phyloP scores from a whole-genome alignment of 1,284 basidiomycete genomes.

The Boletus holoroseus region DNA sequence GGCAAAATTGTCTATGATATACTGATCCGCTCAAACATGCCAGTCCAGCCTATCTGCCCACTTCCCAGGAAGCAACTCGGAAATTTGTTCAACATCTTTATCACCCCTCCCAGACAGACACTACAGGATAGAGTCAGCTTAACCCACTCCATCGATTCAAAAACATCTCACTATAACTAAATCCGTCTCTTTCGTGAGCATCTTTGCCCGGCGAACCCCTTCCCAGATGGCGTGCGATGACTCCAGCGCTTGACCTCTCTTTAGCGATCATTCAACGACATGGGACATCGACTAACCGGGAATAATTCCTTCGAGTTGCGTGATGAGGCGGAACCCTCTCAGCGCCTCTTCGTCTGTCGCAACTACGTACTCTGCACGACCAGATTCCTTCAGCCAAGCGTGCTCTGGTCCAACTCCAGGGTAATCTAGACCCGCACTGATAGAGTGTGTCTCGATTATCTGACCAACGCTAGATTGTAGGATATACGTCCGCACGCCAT shows the following conservation, averaged over 20 bases:
- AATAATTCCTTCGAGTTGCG: constrained; percentile 95
- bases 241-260: constrained; percentile 66
- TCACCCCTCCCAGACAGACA: constrained; percentile 89
- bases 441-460: constrained; percentile 95
- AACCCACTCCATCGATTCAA: neutral
- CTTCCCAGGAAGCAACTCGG: constrained; percentile 72
- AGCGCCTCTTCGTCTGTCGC: constrained; percentile 94
- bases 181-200: constrained; percentile 77
- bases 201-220: constrained; percentile 81
- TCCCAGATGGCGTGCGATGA: constrained; percentile 96
- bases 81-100: constrained; percentile 93
- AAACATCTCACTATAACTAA: constrained; percentile 78
- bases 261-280: constrained; percentile 9
- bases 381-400: constrained; percentile 92
- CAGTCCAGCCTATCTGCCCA: constrained; percentile 89
- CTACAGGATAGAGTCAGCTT: constrained; percentile 37
- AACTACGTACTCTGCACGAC: constrained; percentile 87
- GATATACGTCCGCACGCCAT: constrained; percentile 94
- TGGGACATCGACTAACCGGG: constrained; percentile 56
- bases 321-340: constrained; percentile 86
- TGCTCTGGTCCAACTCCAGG: constrained; percentile 97
- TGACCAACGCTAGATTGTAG: constrained; percentile 87
- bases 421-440: constrained; percentile 92
- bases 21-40: constrained; percentile 43
- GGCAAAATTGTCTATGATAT: neutral